A percentile compares a stretch with the other conserved stretches of the same genome.
phyloP scores from a whole-genome alignment of 2,329 filamentous ascomycete genomes.

The Scedosporium boydii region DNA sequence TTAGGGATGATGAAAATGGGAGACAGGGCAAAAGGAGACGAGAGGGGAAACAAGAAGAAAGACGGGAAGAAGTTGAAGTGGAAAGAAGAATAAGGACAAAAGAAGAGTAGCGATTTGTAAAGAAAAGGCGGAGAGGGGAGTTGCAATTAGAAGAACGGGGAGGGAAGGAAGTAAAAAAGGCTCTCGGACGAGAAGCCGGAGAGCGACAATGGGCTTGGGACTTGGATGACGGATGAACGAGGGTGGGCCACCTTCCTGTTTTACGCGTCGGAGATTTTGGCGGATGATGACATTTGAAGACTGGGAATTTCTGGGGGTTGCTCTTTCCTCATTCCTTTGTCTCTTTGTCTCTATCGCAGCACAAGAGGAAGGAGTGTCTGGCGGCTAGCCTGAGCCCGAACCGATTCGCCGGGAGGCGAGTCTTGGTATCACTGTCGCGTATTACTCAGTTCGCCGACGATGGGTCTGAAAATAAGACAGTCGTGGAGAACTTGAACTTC shows the following conservation, averaged over 20 bases:
- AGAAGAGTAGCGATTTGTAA: constrained; percentile 3
- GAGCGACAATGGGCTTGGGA: neutral
- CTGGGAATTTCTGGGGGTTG: too few relatives aligned
- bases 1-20: too few relatives aligned
- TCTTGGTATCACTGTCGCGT: neutral
- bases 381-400: too few relatives aligned
- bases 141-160: constrained; percentile 5
- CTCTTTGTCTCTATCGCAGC: too few relatives aligned
- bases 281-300: neutral
- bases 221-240: neutral
- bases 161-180: constrained; percentile 5
- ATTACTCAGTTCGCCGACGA: neutral
- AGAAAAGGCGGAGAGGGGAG: constrained; percentile 5
- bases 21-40: too few relatives aligned
- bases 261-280: constrained; percentile 1
- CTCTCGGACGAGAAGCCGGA: neutral
- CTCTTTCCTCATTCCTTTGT: too few relatives aligned
- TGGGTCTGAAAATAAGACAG: too few relatives aligned
- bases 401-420: neutral
- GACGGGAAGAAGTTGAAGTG: neutral
- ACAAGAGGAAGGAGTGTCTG: too few relatives aligned
- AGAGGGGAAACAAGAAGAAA: neutral
- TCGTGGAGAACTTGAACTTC: too few relatives aligned
- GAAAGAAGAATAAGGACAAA: neutral
- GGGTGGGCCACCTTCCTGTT: neutral